Percentiles rank a stretch among this genome's conserved stretches.
Evolutionary conservation across 352 stramenopile genomes (phyloP).

Genomic region (Phytopythium delawarense): DNA sequence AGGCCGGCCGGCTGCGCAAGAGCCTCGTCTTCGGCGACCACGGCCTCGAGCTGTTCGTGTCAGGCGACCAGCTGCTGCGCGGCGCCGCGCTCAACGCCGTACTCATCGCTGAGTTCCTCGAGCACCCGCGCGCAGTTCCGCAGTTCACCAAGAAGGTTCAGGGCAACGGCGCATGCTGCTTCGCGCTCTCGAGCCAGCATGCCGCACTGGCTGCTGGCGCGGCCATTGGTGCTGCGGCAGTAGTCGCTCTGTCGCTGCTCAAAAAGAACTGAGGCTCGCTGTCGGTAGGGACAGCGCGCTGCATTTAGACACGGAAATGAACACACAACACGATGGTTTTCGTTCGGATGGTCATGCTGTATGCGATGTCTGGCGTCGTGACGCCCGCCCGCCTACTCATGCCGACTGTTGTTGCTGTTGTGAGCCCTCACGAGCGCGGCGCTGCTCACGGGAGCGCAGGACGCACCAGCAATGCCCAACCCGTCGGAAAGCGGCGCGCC

Average conservation of each 20-base stretch:
- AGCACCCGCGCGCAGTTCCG: slow-evolving; percentile 48
- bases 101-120: slow-evolving; percentile 93
- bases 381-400: neutral
- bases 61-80: slow-evolving; percentile 95
- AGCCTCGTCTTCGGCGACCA: slow-evolving; percentile 95
- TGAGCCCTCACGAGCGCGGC: slow-evolving; percentile 25
- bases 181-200: slow-evolving; percentile 29
- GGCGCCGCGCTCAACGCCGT: slow-evolving; percentile 97
- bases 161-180: slow-evolving; percentile 3
- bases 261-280: slow-evolving; percentile 39
- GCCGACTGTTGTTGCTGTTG: slow-evolving; percentile 25
- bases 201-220: slow-evolving; percentile 32
- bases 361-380: no score
- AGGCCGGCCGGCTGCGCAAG: slow-evolving; percentile 93
- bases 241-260: slow-evolving; percentile 26
- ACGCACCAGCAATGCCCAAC: slow-evolving; percentile 35
- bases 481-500: slow-evolving; percentile 5
- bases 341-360: neutral
- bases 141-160: slow-evolving; percentile 70
- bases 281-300: neutral
- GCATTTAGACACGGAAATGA: neutral
- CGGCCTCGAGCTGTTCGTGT: slow-evolving; percentile 97
- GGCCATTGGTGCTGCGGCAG: slow-evolving; percentile 33
- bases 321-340: neutral
- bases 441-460: slow-evolving; percentile 27